These are phyloP conservation scores for Elongisporangium prolatum DNA, from an alignment of 352 stramenopile genomes.

Conservation along the genomic window DNA sequence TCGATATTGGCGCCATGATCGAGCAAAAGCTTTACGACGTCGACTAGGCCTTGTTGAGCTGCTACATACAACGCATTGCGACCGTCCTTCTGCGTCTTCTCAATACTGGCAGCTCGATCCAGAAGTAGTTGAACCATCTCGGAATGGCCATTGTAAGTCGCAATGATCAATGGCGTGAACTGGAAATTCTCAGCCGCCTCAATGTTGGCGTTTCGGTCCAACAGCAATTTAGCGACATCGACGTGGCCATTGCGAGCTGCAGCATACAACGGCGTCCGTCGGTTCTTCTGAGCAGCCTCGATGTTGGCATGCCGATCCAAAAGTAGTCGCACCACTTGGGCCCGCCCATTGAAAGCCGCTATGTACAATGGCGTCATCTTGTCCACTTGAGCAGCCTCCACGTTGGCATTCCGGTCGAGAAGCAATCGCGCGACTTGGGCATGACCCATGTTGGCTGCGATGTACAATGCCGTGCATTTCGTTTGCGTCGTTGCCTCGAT, in stretches of 20 bases:
- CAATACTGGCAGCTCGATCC: background rate
- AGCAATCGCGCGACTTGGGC: conserved; percentile 41
- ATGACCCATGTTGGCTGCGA: conserved; percentile 47
- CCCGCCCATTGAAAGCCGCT: too few species aligned
- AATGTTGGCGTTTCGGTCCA: too few species aligned
- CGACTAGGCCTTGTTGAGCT: background rate
- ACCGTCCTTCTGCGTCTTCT: background rate
- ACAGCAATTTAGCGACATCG: too few species aligned
- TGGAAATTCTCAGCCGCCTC: too few species aligned
- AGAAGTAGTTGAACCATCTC: background rate
- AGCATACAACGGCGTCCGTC: too few species aligned
- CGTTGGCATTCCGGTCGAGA: conserved; percentile 27
- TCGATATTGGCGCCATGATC: background rate
- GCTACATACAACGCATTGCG: background rate
- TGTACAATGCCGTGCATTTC: conserved; percentile 43
- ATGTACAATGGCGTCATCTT: too few species aligned
- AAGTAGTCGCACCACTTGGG: conserved; percentile 18
- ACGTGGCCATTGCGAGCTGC: too few species aligned
- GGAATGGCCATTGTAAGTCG: background rate
- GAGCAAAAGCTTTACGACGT: background rate
- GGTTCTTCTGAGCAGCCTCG: conserved; percentile 7
- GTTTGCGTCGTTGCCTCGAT: conserved; percentile 42
- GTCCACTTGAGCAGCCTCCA: conserved; percentile 12
- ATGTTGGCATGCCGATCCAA: conserved; percentile 31
- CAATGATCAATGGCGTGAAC: too few species aligned